phyloP scores from a whole-genome alignment of 1,284 basidiomycete genomes.

The Rugosomyces carneus region DNA sequence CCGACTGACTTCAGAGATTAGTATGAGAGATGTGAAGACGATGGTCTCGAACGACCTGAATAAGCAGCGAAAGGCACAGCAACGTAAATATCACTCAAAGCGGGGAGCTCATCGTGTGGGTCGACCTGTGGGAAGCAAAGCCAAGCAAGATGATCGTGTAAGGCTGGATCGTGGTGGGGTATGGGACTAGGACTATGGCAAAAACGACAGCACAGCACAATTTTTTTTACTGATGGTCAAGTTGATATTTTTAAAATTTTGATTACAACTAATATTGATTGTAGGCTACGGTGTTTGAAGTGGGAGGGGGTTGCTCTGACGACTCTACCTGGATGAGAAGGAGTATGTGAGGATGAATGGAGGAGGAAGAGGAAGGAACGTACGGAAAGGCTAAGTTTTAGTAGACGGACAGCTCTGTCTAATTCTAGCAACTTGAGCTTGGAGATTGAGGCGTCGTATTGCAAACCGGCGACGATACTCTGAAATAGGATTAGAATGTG shows the following conservation, averaged over 20 bases:
- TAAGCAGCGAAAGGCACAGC: slow-evolving; percentile 56
- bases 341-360: too few species aligned
- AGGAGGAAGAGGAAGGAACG: not conserved
- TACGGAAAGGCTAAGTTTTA: not conserved
- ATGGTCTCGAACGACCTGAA: slow-evolving; percentile 61
- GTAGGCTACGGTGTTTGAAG: too few species aligned
- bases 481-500: slow-evolving; percentile 19
- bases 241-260: not conserved
- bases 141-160: slow-evolving; percentile 55
- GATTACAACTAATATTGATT: too few species aligned
- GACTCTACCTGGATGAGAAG: too few species aligned
- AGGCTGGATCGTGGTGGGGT: not conserved
- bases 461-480: slow-evolving; percentile 68
- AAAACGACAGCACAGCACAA: too few species aligned
- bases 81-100: slow-evolving; percentile 71
- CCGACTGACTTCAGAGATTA: slow-evolving; percentile 21
- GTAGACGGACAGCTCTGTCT: slow-evolving; percentile 49
- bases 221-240: too few species aligned
- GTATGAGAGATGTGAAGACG: slow-evolving; percentile 37
- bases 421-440: slow-evolving; percentile 61
- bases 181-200: not conserved
- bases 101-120: slow-evolving; percentile 61
- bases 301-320: too few species aligned
- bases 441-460: slow-evolving; percentile 52
- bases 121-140: slow-evolving; percentile 77